A percentile compares a stretch with the other conserved stretches of the same genome.
Conservation (phyloP, 768 basidiomycete genomes). For the Rossbeevera mucosa region DNA sequence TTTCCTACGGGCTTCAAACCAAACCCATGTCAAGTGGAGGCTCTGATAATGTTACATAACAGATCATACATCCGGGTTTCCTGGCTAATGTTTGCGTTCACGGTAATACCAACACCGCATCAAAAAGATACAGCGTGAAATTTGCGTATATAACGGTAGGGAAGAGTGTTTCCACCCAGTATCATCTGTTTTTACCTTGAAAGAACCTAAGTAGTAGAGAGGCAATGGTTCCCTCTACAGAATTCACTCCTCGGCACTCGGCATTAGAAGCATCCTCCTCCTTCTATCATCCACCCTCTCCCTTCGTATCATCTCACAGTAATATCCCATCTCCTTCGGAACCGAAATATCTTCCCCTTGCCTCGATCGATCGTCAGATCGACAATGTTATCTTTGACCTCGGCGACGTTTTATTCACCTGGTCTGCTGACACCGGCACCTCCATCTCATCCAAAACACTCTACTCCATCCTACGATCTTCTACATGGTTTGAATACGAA, state of each 20-base stretch:
- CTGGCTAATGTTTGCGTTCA: background rate
- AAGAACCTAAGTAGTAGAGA: background rate
- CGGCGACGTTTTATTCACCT: conserved; percentile 21
- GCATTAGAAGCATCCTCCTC: background rate
- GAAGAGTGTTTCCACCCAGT: background rate
- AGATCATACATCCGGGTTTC: background rate
- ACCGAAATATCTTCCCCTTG: background rate
- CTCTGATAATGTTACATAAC: background rate
- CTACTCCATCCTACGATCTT: conserved; percentile 12
- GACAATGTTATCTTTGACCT: conserved; percentile 23
- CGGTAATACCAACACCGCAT: background rate
- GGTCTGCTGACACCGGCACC: conserved; percentile 14
- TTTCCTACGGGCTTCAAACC: background rate
- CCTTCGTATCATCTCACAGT: conserved; percentile 3
- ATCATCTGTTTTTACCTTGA: background rate
- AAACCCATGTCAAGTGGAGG: background rate
- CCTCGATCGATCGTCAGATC: conserved; percentile 9
- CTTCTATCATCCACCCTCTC: background rate
- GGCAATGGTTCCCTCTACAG: conserved; percentile 1
- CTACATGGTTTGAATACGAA: conserved; percentile 21
- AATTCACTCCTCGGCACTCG: background rate
- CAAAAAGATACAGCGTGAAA: background rate
- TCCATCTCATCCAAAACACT: conserved; percentile 12
- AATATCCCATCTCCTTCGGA: conserved; percentile 2
- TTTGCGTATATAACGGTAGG: background rate